Percentiles rank a stretch among this genome's conserved stretches.
phyloP scores from a whole-genome alignment of 306 rosid species.

The Sophora flavescens region DNA sequence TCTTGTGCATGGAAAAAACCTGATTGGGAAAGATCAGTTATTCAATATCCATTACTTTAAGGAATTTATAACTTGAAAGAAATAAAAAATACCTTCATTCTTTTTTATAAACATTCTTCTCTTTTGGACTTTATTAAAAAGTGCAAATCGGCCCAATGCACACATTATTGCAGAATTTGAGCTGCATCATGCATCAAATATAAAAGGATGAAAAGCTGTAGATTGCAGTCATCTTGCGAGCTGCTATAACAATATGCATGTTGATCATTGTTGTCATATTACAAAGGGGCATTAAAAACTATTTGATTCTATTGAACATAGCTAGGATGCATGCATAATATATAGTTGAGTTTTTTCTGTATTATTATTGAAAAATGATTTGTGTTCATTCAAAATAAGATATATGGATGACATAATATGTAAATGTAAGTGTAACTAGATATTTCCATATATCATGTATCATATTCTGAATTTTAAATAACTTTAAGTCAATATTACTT shows the following conservation, averaged over 20 bases:
- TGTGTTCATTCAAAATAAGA: no score
- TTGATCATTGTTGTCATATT: slow-evolving; percentile 36
- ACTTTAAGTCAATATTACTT: background rate
- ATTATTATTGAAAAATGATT: no score
- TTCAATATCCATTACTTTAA: no score
- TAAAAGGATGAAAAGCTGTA: slow-evolving; percentile 56
- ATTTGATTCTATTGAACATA: slow-evolving; percentile 40
- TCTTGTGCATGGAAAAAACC: no score
- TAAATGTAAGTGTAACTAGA: no score
- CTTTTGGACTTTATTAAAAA: slow-evolving; percentile 39
- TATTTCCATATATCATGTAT: no score
- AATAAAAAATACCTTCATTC: no score
- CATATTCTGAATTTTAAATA: no score
- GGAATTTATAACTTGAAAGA: no score
- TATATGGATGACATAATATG: no score
- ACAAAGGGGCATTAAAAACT: slow-evolving; percentile 22
- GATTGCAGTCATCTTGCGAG: slow-evolving; percentile 42
- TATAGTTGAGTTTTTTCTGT: background rate
- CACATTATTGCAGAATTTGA: slow-evolving; percentile 40
- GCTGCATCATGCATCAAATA: slow-evolving; percentile 39
- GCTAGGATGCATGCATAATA: background rate
- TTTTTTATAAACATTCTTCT: slow-evolving; percentile 20
- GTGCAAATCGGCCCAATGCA: slow-evolving; percentile 27
- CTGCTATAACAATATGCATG: slow-evolving; percentile 46
- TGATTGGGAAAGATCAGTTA: no score